phyloP scores from a whole-genome alignment of 306 rosid species.

The Casuarina equisetifolia region DNA sequence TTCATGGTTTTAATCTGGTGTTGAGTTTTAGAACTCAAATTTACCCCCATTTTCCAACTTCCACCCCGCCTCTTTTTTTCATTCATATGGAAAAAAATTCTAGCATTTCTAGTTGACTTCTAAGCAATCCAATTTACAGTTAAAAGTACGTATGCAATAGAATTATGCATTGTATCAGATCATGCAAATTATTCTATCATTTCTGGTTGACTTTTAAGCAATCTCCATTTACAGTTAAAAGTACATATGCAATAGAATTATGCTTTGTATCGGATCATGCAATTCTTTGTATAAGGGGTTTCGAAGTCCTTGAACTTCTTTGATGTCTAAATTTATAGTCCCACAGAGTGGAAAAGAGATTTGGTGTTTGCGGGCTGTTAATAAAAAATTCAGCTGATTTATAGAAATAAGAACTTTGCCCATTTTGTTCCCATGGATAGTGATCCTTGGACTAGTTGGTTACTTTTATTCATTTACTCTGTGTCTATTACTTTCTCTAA shows the following conservation, averaged over 20 bases:
- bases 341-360: constrained; percentile 11
- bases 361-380: constrained; percentile 12
- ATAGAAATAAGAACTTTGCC: not conserved
- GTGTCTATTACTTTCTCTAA: not conserved
- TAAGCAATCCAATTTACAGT: not conserved
- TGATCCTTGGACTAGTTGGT: not conserved
- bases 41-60: not conserved
- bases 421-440: not conserved
- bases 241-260: not conserved
- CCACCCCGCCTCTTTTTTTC: not conserved
- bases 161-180: not conserved
- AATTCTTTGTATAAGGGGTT: not conserved
- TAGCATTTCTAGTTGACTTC: not conserved
- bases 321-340: constrained; percentile 1
- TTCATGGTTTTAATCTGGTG: constrained; percentile 11
- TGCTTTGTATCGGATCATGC: not conserved
- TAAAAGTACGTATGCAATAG: not conserved
- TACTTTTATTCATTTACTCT: not conserved
- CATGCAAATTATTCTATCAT: no score
- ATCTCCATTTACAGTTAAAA: not conserved
- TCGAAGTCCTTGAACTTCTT: constrained; percentile 3
- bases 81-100: not conserved
- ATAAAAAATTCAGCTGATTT: not conserved
- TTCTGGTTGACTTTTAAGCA: not conserved
- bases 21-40: constrained; percentile 1